Evolutionary conservation across 441 rosid species (phyloP), one percentile per base, ranked within the genome.

Genomic region (Erodium texanum): DNA sequence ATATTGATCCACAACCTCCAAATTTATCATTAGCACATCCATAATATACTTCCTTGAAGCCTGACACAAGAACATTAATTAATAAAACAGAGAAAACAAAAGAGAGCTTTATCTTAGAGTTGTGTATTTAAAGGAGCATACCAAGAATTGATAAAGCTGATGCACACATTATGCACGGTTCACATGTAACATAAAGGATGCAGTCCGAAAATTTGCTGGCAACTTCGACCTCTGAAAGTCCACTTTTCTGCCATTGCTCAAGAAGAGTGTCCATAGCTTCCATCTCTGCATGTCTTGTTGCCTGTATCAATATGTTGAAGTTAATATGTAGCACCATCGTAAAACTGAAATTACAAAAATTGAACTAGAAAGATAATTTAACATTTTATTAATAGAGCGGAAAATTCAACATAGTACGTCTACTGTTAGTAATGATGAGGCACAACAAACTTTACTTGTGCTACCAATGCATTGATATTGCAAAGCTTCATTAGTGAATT

Each of bases 151-250:
- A 87, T 74, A 88, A 79, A 62, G 97, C 96, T 0, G 92, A 81
- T 72, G 96, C 97, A 77, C 98, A 92, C 97, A 92, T 92, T 66
- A 90, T 90, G 77, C 98, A 92, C n/a, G 93, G 96, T 82, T 90
- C 98, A 77, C 98, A 88, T 69, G 97, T 85, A 63, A 92, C 97
- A 66, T 86, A 92, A 70, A 92, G 86, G 64, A 64, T 50, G 67
- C 96, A 90, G 36, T 77, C 74, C 5, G 92, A 87, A 76, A 92
- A 86, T 11, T 74, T 86, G 67, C 86, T 84, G 24, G 89, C 86
- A 71, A 87, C 82, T 78, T 85, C 82, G 58, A 77, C 70, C 22
- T 68, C 74, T 22, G 87, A 83, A 70, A 86, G 86, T 64, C 86
- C 84, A 68, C 67, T 65, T 75, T 76, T 78, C 66, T 69, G 85